phyloP scores from a whole-genome alignment of 805 yeast species.

The Nematodospora valgi region DNA sequence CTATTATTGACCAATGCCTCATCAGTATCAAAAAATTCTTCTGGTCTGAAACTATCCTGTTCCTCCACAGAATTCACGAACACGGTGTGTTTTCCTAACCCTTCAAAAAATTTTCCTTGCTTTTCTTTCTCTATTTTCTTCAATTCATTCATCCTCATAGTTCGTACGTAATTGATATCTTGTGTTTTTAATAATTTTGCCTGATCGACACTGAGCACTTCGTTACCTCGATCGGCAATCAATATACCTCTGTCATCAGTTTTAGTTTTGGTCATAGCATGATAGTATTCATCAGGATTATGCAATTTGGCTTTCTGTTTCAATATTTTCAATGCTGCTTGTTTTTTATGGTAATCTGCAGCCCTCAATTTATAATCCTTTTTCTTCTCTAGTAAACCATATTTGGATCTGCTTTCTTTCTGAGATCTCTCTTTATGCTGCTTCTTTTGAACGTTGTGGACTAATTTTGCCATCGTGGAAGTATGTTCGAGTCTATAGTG shows the following conservation, averaged over 20 bases:
- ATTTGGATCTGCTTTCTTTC: conserved; percentile 64
- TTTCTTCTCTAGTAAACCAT: conserved; percentile 91
- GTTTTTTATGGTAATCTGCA: conserved; percentile 54
- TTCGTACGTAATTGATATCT: conserved; percentile 81
- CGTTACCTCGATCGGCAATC: conserved; percentile 62
- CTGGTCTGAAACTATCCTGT: conserved; percentile 59
- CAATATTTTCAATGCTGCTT: conserved; percentile 64
- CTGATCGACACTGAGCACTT: conserved; percentile 64
- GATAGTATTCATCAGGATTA: conserved; percentile 95
- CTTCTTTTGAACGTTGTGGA: conserved; percentile 90
- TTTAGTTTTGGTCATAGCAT: conserved; percentile 75
- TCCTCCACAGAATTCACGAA: conserved; percentile 68
- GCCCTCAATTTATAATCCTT: conserved; percentile 49
- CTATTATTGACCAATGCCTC: conserved; percentile 55
- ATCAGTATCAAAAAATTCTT: conserved; percentile 67
- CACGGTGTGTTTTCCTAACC: conserved; percentile 77
- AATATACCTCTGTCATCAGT: conserved; percentile 71
- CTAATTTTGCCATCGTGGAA: conserved; percentile 63
- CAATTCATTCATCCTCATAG: conserved; percentile 67
- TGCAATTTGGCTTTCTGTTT: conserved; percentile 67
- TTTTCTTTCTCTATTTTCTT: conserved; percentile 59
- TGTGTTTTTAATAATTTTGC: conserved; percentile 84
- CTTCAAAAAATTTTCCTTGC: conserved; percentile 45
- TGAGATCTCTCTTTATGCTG: conserved; percentile 96
- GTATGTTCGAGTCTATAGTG: not conserved